A percentile compares a stretch with the other conserved stretches of the same genome.
phyloP scores from a whole-genome alignment of 2,329 filamentous ascomycete genomes.

The Xylaria arbuscula region DNA sequence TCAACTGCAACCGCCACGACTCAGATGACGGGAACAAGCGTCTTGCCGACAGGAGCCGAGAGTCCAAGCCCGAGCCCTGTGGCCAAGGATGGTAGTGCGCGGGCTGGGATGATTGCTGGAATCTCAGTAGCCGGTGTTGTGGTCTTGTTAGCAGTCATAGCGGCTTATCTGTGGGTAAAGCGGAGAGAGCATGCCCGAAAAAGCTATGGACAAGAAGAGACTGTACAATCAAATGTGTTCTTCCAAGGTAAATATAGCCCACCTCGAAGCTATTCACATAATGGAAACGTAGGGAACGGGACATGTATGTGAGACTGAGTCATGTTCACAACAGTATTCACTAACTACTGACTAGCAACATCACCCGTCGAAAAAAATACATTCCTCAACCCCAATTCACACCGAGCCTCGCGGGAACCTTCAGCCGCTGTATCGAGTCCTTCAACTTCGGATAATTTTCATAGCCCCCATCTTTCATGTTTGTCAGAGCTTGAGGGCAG shows the following conservation, averaged over 20 bases:
- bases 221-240: neutral
- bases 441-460: neutral
- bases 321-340: neutral
- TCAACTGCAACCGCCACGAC: neutral
- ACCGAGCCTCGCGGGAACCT: neutral
- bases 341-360: neutral
- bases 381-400: neutral
- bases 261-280: neutral
- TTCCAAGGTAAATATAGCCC: conserved; percentile 8
- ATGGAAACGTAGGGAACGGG: neutral
- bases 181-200: conserved; percentile 22
- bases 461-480: conserved; percentile 14
- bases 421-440: neutral
- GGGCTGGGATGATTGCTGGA: conserved; percentile 39
- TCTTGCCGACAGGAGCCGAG: neutral
- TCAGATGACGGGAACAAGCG: neutral
- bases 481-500: conserved; percentile 32
- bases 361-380: neutral
- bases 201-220: neutral
- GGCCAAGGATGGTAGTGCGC: neutral
- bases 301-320: neutral
- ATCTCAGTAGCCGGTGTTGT: conserved; percentile 35
- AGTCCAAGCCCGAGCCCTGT: neutral
- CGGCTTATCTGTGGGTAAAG: conserved; percentile 32
- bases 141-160: conserved; percentile 36